Conservation (phyloP, 2,329 filamentous ascomycete genomes). For the Clarireedia monteithiana region DNA sequence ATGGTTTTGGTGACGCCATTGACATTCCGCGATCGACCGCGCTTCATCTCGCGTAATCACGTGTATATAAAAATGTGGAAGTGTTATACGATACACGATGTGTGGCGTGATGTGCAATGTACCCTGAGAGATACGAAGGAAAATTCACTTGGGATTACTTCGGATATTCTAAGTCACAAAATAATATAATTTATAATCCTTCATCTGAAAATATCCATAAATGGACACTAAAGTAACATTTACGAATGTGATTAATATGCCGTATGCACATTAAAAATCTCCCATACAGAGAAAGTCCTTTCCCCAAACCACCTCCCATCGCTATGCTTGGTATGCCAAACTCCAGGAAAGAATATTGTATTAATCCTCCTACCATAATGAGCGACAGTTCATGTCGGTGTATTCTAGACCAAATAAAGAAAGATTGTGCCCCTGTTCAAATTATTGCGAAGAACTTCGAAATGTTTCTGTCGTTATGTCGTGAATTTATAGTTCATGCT, state of each 20-base stretch:
- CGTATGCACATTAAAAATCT: neutral
- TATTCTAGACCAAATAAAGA: constrained; percentile 22
- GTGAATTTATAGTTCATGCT: constrained; percentile 25
- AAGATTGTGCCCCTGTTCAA: neutral
- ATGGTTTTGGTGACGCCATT: neutral
- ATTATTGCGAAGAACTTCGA: neutral
- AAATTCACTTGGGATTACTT: too few relatives aligned
- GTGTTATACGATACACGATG: too few relatives aligned
- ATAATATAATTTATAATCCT: neutral
- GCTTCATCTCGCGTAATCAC: neutral
- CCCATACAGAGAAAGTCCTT: constrained; percentile 30
- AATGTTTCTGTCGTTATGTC: neutral
- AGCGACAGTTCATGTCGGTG: constrained; percentile 13
- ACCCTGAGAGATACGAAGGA: too few relatives aligned
- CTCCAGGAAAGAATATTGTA: constrained; percentile 16
- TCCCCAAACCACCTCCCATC: constrained; percentile 15
- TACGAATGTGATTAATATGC: neutral
- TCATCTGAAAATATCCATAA: neutral
- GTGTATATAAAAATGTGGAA: neutral
- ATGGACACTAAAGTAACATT: neutral
- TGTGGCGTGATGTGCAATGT: too few relatives aligned
- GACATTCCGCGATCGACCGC: neutral
- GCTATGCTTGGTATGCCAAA: constrained; percentile 26
- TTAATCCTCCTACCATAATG: constrained; percentile 7
- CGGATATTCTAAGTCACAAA: neutral